Evolutionary conservation across 2,329 filamentous ascomycete genomes (phyloP), one percentile per base, ranked within the genome.

Genomic region (Colletotrichum liaoningense): DNA sequence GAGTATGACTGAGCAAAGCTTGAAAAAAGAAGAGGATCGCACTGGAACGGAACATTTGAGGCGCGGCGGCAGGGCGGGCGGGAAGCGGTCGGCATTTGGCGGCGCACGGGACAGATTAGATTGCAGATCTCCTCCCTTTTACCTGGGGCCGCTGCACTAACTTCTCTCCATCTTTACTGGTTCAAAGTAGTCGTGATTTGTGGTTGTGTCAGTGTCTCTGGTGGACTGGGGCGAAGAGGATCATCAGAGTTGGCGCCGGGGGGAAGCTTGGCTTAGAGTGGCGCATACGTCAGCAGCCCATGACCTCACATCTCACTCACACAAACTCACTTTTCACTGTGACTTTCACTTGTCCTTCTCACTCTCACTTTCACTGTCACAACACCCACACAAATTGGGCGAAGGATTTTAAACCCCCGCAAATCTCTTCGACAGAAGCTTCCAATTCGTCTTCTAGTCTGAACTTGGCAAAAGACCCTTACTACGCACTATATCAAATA

Each of bases 11-110:
- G 7, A 58, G 28, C 26, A 35, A 54, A 49, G 42, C 38, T 42
- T 42, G 14, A 19, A 42, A 42, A 42, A 6, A 19, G 38, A 5
- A 8, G 6, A 42, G 16, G 38, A 42, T 42, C 38, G 38, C 6
- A 42, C 38, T 8, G 38, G 42, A 22, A 49, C 42, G 30, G 42
- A 33, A 65, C 16, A 24, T 22, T 22, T 26, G 11, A 33, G 22
- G 59, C 30, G 60, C 16, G 11, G 60, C n/a, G 30, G 58, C 24
- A 65, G 9, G 16, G 49, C 62, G 62, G 49, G 30, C 46, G 35
- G 66, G 55, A 71, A 64, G 55, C 56, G 24, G 69, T 38, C 65
- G 65, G 58, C 19, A 69, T 11, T 63, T 59, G 38, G n/a, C 28
- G 16, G 22, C 16, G 24, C 22, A 33, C 26, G 55, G 28, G 30